Evolutionary conservation across 768 basidiomycete species (phyloP), one percentile per base, ranked within the genome.

Genomic region (Auriscalpium vulgare): DNA sequence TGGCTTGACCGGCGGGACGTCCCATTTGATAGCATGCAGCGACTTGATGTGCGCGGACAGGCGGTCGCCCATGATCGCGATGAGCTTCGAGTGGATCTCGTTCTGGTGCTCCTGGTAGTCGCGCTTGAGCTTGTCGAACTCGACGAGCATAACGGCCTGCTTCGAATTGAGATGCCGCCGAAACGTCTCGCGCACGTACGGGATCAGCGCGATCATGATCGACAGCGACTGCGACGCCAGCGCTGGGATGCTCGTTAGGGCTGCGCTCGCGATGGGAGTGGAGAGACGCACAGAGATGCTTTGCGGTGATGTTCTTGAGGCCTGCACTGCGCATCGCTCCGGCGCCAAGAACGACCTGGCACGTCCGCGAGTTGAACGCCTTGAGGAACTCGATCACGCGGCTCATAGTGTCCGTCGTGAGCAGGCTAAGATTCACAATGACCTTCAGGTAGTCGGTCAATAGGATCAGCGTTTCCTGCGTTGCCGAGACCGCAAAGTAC

Each of bases 81-180:
- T 87, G 54, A 99, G 78, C 74, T 99, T 99, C 51, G 91, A 82
- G 69, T 98, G 95, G 53, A 99, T 98, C 75, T 98, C 97, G 66
- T 95, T 91, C 71, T 99, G 97, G 71, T 99, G 97, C 70, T 98
- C 97, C 78, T 98, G 95, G 66, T 89, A 98, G 70, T 98, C 97
- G 87, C 95, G 80, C 74, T 95, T 98, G 56, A 98, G 81, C 74
- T 95, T 97, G 74, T 99, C 97, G 68, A 98, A 99, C 71, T 98
- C 97, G 16, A 95, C 83, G 38, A 98, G 75, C 85, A 98, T 95
- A 48, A 97, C 92, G 11, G 94, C 92, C 71, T 98, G 94, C 71
- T 93, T 95, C 56, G 87, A 82, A 68, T 84, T 95, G 35, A 99
- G 78, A 74, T 97, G 95, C 59, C 97, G 80, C 49, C 97, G 79